phyloP scores from a whole-genome alignment of 2,329 filamentous ascomycete species.

The Albophoma yamanashiensis region DNA sequence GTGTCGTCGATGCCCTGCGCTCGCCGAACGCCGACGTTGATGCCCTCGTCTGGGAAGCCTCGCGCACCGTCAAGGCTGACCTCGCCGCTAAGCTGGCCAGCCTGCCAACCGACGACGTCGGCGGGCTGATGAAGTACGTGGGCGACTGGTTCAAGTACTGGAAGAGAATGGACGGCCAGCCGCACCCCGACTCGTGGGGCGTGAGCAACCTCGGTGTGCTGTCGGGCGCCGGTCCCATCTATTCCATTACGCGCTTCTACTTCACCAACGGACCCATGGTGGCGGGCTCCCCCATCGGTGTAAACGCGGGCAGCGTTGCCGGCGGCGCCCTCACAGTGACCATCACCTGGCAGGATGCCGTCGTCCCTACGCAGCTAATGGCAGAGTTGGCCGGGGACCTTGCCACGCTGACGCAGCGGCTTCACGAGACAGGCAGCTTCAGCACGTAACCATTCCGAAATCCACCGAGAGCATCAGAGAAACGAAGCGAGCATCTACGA shows the following conservation, averaged over 20 bases:
- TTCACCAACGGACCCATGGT: slow-evolving; percentile 39
- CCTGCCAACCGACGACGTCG: slow-evolving; percentile 31
- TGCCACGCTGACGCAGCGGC: slow-evolving; percentile 3
- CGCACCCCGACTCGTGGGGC: slow-evolving; percentile 34
- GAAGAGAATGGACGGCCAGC: slow-evolving; percentile 27
- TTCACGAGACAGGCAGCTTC: slow-evolving; percentile 15
- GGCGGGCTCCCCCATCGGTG: slow-evolving; percentile 27
- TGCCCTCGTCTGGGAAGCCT: slow-evolving; percentile 30
- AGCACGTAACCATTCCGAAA: not conserved
- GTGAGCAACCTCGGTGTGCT: slow-evolving; percentile 41
- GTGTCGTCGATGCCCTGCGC: slow-evolving; percentile 15
- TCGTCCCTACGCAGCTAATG: slow-evolving; percentile 27
- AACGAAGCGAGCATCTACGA: not conserved
- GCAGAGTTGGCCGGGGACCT: slow-evolving; percentile 27
- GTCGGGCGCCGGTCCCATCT: slow-evolving; percentile 10
- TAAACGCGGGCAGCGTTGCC: slow-evolving; percentile 37
- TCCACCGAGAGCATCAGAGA: no score
- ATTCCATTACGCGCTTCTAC: slow-evolving; percentile 30
- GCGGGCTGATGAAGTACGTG: slow-evolving; percentile 30
- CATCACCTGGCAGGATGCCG: slow-evolving; percentile 36
- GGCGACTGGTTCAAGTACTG: slow-evolving; percentile 32
- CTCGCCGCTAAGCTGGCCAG: slow-evolving; percentile 20
- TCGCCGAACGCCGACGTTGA: slow-evolving; percentile 9
- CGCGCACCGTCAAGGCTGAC: slow-evolving; percentile 21
- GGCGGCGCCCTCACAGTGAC: slow-evolving; percentile 28